A percentile compares a stretch with the other conserved stretches of the same genome.
Evolutionary conservation across 306 rosid genomes (phyloP).

Genomic region (Cucumis cinereus): DNA sequence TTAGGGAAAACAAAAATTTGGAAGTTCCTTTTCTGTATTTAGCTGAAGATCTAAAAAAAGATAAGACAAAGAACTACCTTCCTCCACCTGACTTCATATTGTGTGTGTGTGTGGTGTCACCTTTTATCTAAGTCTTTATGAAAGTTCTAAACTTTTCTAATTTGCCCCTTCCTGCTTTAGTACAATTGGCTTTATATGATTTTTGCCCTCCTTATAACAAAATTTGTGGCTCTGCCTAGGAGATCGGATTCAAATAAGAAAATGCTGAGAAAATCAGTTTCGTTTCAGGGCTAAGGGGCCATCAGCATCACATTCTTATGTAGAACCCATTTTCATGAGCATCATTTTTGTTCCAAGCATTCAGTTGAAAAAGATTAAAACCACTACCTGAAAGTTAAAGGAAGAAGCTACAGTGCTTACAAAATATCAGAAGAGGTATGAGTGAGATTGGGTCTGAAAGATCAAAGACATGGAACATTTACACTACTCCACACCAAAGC

Average conservation of each 20-base stretch:
- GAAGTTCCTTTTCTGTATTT: not conserved
- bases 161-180: not conserved
- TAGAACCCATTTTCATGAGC: not conserved
- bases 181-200: not conserved
- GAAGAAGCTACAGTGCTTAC: not conserved
- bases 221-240: not conserved
- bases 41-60: not conserved
- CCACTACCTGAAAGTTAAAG: not conserved
- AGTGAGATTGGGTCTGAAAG: constrained; percentile 36
- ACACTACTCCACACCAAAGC: constrained; percentile 37
- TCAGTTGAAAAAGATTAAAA: not conserved
- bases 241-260: not conserved
- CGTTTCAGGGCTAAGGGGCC: not conserved
- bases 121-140: not conserved
- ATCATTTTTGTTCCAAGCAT: not conserved
- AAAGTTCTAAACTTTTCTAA: not conserved
- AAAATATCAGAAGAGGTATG: constrained; percentile 20
- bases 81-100: not conserved
- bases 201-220: not conserved
- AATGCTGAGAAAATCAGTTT: not conserved
- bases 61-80: not conserved
- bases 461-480: constrained; percentile 58
- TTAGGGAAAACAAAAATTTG: not conserved
- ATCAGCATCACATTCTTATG: not conserved
- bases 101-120: not conserved